These are phyloP conservation scores for Peronospora farinosa DNA, from an alignment of 352 stramenopile species.

Conservation along the genomic window DNA sequence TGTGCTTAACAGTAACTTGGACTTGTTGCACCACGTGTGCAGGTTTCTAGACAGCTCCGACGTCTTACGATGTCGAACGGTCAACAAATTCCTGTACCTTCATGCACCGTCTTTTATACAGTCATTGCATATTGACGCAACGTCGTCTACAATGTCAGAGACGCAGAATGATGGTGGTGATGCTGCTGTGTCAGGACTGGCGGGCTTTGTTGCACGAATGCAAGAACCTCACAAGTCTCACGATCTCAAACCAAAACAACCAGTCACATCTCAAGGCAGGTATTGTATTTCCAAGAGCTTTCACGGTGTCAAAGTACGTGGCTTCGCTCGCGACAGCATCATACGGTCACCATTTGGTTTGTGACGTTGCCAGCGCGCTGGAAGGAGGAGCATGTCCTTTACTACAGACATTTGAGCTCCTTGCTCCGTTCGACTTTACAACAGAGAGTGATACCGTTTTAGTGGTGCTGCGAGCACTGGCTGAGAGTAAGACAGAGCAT, in stretches of 20 bases:
- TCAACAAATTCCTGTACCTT: conserved; percentile 49
- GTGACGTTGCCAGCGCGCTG: conserved; percentile 35
- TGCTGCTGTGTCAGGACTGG: conserved; percentile 9
- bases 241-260: conserved; percentile 47
- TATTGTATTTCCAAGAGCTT: conserved; percentile 33
- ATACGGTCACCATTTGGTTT: conserved; percentile 37
- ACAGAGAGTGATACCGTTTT: conserved; percentile 47
- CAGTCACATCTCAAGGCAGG: conserved; percentile 30
- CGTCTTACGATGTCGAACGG: conserved; percentile 31
- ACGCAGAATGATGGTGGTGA: conserved; percentile 15
- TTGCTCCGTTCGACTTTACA: conserved; percentile 56
- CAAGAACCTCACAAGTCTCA: conserved; percentile 36
- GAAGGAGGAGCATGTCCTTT: conserved; percentile 29
- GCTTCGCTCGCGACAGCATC: conserved; percentile 22
- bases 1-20: conserved; percentile 47
- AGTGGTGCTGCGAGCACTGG: conserved; percentile 31
- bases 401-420: conserved; percentile 38
- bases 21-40: conserved; percentile 53
- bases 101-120: conserved; percentile 41
- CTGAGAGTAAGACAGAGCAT: not conserved
- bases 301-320: conserved; percentile 19
- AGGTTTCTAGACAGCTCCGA: conserved; percentile 49
- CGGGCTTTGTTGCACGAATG: conserved; percentile 33
- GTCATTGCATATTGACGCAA: conserved; percentile 40
- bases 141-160: conserved; percentile 1